Evolutionary conservation across 345 rosid species (phyloP), one percentile per base, ranked within the genome.

Genomic region (Salix koriyanagi): DNA sequence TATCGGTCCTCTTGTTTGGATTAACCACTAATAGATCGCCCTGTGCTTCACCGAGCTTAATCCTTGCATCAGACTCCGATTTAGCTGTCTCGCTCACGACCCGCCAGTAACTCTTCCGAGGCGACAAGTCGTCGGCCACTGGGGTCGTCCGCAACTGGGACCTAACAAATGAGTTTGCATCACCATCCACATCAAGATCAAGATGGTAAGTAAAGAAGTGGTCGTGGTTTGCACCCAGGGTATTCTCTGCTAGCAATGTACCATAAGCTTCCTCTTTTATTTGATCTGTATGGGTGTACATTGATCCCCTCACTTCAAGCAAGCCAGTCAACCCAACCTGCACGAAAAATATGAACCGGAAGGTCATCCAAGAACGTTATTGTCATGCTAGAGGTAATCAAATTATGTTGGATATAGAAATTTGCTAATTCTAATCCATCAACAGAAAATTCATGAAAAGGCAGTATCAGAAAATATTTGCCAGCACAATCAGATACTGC

Each of bases 111-210:
- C 85, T 87, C 79, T 77, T 87, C 66, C 90, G 83, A 0, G 89
- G 87, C 0, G 79, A 66, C 15, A 39, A 71, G 28, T 73, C 25
- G 12, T 77, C 36, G 1, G 76, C 70, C 72, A 39, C 70, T 28
- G 67, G 79, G 62, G 67, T 84, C 19, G 80, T 85, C 23, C 77
- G 80, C 46, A 89, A 76, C 46, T 75, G 75, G 25, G 44, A 79
- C 74, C 86, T 84, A 25, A 80, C 82, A 70, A 89, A 83, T 0
- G 90, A 86, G 69, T 89, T 89, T 0, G 52, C n/a, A 1, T 60
- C 37, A 15, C 90, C 92, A 32, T 87, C 92, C 4, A 89, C 62
- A 48, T 87, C 92, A 10, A 89, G 77, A 73, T 89, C 90, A 26
- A 89, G 83, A 75, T 80, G 79, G 71, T 74, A 85, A 19, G 84